phyloP scores from a whole-genome alignment of 108 stramenopile species.

The Nannochloropsis salina region DNA sequence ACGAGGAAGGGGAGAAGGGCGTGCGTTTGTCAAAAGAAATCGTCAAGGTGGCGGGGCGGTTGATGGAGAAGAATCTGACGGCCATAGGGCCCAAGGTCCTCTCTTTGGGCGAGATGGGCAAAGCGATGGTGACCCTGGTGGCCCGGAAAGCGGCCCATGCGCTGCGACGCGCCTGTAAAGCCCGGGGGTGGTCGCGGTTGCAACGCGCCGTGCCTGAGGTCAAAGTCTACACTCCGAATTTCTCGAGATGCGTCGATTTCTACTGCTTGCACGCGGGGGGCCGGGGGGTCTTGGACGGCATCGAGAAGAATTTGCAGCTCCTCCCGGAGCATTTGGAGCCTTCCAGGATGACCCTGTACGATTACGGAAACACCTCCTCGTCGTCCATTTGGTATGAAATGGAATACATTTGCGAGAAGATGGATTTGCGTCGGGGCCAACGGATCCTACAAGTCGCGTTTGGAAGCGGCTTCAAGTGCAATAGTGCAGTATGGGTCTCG shows the following conservation, averaged over 20 bases:
- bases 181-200: slow-evolving; percentile 12
- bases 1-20: slow-evolving; percentile 68
- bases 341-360: slow-evolving; percentile 75
- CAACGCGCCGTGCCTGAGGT: slow-evolving; percentile 22
- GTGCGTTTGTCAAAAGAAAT: slow-evolving; percentile 91
- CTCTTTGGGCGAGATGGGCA: slow-evolving; percentile 67
- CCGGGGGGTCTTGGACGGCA: slow-evolving; percentile 63
- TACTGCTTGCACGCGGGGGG: slow-evolving; percentile 98
- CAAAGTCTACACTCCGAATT: slow-evolving; percentile 83
- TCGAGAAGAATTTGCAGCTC: slow-evolving; percentile 93
- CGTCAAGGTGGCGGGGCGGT: slow-evolving; percentile 89
- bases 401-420: slow-evolving; percentile 76
- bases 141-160: neutral
- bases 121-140: slow-evolving; percentile 22
- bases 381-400: slow-evolving; percentile 97
- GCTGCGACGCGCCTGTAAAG: neutral
- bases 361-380: slow-evolving; percentile 92
- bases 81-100: slow-evolving; percentile 83
- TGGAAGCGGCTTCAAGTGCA: slow-evolving; percentile 98
- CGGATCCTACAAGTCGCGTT: slow-evolving; percentile 89
- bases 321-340: slow-evolving; percentile 82
- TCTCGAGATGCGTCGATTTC: slow-evolving; percentile 92
- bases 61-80: slow-evolving; percentile 96
- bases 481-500: slow-evolving; percentile 85
- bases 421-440: slow-evolving; percentile 52